Conservation (phyloP, 2,329 filamentous ascomycete species). For the Cytospora chrysosperma region DNA sequence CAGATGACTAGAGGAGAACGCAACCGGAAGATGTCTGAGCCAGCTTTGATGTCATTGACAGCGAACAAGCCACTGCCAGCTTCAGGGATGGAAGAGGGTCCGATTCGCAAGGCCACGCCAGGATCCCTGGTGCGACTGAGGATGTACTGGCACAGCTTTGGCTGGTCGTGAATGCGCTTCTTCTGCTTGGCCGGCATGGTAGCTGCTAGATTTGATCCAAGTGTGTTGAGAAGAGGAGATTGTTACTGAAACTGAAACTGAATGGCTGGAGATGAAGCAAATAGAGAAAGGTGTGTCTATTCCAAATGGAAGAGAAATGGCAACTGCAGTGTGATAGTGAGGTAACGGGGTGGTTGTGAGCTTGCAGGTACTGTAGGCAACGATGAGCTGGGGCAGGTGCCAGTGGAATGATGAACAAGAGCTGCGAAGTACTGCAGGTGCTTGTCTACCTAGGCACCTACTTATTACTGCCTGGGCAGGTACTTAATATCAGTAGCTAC, state of each 20-base stretch:
- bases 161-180: constrained; percentile 16
- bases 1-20: constrained; percentile 25
- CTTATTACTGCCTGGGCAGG: background rate
- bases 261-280: no score
- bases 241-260: background rate
- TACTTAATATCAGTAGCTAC: background rate
- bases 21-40: constrained; percentile 31
- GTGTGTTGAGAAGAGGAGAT: no score
- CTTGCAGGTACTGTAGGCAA: no score
- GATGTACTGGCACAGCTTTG: constrained; percentile 15
- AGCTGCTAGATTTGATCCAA: background rate
- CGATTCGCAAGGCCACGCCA: constrained; percentile 7
- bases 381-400: no score
- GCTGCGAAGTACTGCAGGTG: no score
- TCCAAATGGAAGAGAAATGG: background rate
- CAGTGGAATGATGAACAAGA: no score
- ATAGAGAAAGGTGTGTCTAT: background rate
- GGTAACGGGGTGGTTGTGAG: no score
- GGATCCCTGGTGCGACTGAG: constrained; percentile 1
- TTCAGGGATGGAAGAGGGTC: constrained; percentile 24
- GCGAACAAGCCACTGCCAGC: constrained; percentile 32
- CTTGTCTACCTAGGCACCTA: background rate
- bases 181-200: constrained; percentile 5
- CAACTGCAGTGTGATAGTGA: background rate
- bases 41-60: constrained; percentile 22